Base-by-base conservation (phyloP, 225 moss, liverwort and hornwort species). In the Physcomitrium patens region DNA sequence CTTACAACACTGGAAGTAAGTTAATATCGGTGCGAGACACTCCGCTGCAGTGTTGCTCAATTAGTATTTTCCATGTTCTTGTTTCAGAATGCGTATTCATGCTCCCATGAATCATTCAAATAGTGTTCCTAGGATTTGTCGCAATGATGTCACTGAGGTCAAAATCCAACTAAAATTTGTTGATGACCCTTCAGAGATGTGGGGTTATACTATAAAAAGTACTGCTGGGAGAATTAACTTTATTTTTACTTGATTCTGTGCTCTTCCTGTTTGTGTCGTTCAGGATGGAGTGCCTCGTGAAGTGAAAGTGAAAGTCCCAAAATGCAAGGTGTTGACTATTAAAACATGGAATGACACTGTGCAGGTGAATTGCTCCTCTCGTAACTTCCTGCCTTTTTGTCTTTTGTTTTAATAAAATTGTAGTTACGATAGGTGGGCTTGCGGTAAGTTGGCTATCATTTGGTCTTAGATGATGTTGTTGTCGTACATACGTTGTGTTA, bases 251-350 rank as follows among this genome's bases (percentile, higher is more conserved):
- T 47, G 28, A 1, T 49, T 83, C 26, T 26, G 28, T 14, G 64
- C 67, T 71, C 3, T 27, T 67, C 62, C 7, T 77, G 43, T 60
- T 65, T 65, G 67, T 47, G 74, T 60, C 44, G 26, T 69, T 49
- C 70, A 86, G 86, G 83, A 78, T 69, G 86, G 86, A 75, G 78
- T 83, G 44, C 80, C 83, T 71, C 83, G 83, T 42, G 83, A 86
- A 76, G 56, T 72, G 72, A 86, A 86, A 73, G 22, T 86, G 48
- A 75, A 83, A 69, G 76, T 86, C 17, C 78, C 80, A 15, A 72
- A 70, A 19, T 80, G 86, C 20, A 83, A 78, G 70, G 83, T 66
- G 64, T 56, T 83, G 60, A 66, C 69, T 10, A 83, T 86, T 67
- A 69, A 78, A 76, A 80, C 80, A 9, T 86, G 83, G 83, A 86